Percentiles rank a stretch among this genome's conserved stretches.
Evolutionary conservation across 352 stramenopile genomes (phyloP).

Genomic region (Hyaloperonospora brassicae): DNA sequence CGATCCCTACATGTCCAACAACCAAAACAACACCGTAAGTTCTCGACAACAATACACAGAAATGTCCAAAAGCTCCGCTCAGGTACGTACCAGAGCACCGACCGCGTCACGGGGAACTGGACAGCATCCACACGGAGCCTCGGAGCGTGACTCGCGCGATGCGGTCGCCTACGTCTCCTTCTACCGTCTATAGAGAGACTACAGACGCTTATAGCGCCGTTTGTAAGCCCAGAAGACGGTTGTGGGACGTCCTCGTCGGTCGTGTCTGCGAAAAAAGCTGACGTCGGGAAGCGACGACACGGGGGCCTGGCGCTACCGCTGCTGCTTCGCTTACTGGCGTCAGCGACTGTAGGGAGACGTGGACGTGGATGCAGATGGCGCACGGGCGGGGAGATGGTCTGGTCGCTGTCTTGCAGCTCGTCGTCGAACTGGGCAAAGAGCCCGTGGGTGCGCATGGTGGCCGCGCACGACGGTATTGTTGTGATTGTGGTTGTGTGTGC

Average conservation of each 20-base stretch:
- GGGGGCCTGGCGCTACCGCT: neutral
- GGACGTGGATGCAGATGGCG: constrained; percentile 7
- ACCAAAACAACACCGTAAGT: constrained; percentile 3
- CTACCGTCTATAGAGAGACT: constrained; percentile 2
- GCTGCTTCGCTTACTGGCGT: constrained; percentile 10
- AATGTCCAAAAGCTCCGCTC: constrained; percentile 1
- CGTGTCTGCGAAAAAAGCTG: constrained; percentile 66
- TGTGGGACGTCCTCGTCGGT: constrained; percentile 49
- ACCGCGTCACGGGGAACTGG: constrained; percentile 58
- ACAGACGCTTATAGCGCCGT: constrained; percentile 12
- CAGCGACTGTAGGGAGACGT: constrained; percentile 15
- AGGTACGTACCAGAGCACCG: constrained; percentile 49
- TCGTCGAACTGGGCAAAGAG: constrained; percentile 49
- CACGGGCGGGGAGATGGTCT: constrained; percentile 36
- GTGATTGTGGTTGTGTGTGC: constrained; percentile 8
- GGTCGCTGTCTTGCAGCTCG: constrained; percentile 58
- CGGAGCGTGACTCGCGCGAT: neutral
- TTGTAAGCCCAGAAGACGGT: neutral
- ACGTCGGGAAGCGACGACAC: constrained; percentile 23
- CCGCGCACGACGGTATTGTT: constrained; percentile 1
- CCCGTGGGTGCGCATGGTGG: constrained; percentile 1
- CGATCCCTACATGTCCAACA: constrained; percentile 39
- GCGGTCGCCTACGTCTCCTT: constrained; percentile 1
- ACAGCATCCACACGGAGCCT: constrained; percentile 51
- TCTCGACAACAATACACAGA: neutral